Evolutionary conservation across 2,329 filamentous ascomycete species (phyloP), one percentile per base, ranked within the genome.

Genomic region (Elsinoe ampelina): DNA sequence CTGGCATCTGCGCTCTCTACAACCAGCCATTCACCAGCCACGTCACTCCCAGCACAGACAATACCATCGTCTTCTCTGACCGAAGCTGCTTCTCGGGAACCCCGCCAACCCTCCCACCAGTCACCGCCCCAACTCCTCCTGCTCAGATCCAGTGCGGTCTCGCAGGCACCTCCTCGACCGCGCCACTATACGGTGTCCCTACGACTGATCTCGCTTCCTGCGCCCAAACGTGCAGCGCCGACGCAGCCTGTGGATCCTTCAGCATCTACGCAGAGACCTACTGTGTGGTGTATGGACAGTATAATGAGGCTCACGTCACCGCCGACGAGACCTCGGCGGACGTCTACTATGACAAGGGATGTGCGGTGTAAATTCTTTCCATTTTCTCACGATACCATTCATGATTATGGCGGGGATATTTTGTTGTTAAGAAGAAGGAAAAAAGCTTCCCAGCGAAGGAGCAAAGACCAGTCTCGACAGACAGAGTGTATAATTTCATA

Each of bases 401-500:
- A 50, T 50, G 45, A 50, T 35, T 15, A 11, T 34, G 45, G 13
- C n/a, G 32, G 20, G 45, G 26, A 50, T 15, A 17, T 34, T 17
- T 15, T 34, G n/a, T 15, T 34, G n/a, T 50, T 20, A 34, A 39
- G 34, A 52, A 39, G 48, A 52, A 19, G 4, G 12, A 10, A 3
- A 38, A 52, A 13, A 38, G 48, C 48, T 35, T 39, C 48, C 8
- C 48, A 39, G 48, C 48, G 17, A 20, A 17, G 13, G 8, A 35
- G 2, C 8, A 17, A 34, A 20, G 7, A 52, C 13, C 32, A 38
- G 48, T 34, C 48, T 36, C 32, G 48, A 17, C 48, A 52, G 48
- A 15, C 48, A 38, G 26, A 30, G 26, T 52, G 39, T 34, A 52
- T 52, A 52, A 52, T 52, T 52, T 39, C 34, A 36, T 52, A 52